These are phyloP conservation scores for Colletotrichum chlorophyti DNA, from an alignment of 2,329 filamentous ascomycete species.

Conservation along the genomic window DNA sequence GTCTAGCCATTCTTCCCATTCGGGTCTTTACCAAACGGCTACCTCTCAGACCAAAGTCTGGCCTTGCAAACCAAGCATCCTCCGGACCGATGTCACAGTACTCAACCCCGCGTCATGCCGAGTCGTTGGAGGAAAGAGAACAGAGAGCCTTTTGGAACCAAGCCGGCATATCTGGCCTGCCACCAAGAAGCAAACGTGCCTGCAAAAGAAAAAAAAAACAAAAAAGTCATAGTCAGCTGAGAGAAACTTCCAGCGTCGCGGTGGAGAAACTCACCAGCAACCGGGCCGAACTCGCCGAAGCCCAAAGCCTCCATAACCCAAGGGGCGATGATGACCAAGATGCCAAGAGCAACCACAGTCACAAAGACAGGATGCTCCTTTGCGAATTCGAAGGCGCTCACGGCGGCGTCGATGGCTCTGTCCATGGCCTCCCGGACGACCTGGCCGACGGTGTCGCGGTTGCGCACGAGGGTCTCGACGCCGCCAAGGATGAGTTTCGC, in stretches of 20 bases:
- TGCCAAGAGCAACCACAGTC: conserved; percentile 23
- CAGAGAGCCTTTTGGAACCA: conserved; percentile 7
- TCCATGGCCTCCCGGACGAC: conserved; percentile 14
- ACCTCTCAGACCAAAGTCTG: no score
- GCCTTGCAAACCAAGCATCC: background rate
- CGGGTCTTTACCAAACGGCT: no score
- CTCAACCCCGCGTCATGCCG: conserved; percentile 18
- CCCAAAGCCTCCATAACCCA: conserved; percentile 25
- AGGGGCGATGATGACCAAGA: conserved; percentile 17
- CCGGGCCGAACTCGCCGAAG: conserved; percentile 16
- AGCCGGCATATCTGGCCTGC: conserved; percentile 18
- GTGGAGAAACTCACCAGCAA: background rate
- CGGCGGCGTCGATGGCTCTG: background rate
- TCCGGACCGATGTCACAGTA: background rate
- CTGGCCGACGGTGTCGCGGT: conserved; percentile 17
- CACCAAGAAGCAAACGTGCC: conserved; percentile 15
- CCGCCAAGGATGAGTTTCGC: conserved; percentile 19
- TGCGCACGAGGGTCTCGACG: conserved; percentile 10
- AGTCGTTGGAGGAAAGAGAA: conserved; percentile 16
- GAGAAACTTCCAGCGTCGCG: no score
- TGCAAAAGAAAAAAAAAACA: no score
- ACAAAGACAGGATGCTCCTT: conserved; percentile 13
- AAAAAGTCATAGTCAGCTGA: background rate
- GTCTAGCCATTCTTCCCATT: background rate
- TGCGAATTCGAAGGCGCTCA: conserved; percentile 1